These are phyloP conservation scores for Imleria badia DNA, from an alignment of 768 basidiomycete species.

Conservation along the genomic window DNA sequence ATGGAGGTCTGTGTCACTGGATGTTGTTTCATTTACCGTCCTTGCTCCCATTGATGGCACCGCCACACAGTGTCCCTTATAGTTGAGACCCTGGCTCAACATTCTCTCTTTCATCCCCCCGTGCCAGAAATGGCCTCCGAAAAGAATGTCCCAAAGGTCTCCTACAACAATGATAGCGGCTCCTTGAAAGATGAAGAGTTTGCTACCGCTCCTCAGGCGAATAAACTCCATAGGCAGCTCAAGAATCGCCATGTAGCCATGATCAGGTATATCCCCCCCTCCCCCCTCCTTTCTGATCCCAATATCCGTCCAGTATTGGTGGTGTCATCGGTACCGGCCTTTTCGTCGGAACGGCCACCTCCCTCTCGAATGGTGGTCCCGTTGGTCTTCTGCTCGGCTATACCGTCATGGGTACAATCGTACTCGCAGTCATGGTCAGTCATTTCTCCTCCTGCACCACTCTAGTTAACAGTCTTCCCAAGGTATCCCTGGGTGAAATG, in stretches of 20 bases:
- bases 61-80: conserved; percentile 1
- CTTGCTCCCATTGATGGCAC: not conserved
- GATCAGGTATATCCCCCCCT: conserved; percentile 54
- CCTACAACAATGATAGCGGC: conserved; percentile 6
- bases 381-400: conserved; percentile 77
- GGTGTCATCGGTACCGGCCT: conserved; percentile 61
- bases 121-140: conserved; percentile 17
- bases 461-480: not conserved
- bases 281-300: not conserved
- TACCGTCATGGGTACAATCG: conserved; percentile 59
- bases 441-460: no score
- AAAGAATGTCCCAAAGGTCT: conserved; percentile 13
- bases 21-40: not conserved
- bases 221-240: conserved; percentile 53
- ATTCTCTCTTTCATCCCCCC: not conserved
- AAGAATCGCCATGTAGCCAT: conserved; percentile 81
- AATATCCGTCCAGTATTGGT: conserved; percentile 47
- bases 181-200: conserved; percentile 28
- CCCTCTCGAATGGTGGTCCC: conserved; percentile 61
- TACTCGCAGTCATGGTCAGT: conserved; percentile 68
- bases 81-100: not conserved
- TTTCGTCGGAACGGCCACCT: conserved; percentile 63
- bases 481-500: conserved; percentile 63
- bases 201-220: not conserved
- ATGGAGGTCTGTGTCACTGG: no score